Conservation (phyloP, 179 eudicot genomes). For the Pouteria campechiana region DNA sequence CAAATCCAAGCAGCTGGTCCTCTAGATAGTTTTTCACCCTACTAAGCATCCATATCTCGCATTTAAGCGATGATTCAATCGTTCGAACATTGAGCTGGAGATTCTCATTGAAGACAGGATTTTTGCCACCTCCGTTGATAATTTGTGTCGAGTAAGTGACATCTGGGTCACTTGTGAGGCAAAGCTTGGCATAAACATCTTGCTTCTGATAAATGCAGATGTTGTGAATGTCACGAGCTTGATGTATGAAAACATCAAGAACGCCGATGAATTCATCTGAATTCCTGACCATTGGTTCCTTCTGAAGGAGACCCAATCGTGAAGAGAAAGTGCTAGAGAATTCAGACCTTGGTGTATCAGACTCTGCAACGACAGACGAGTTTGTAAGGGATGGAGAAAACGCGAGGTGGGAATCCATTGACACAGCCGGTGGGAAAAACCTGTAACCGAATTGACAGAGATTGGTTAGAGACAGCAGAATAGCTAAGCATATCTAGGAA, state of each 20-base stretch:
- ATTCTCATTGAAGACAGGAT: constrained; percentile 70
- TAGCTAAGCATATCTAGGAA: too few relatives aligned
- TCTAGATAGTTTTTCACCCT: constrained; percentile 85
- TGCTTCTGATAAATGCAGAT: constrained; percentile 86
- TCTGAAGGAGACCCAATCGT: too few relatives aligned
- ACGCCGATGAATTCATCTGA: constrained; percentile 39
- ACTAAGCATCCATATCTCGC: constrained; percentile 96
- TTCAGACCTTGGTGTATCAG: constrained; percentile 44
- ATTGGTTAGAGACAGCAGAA: too few relatives aligned
- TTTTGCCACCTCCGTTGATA: constrained; percentile 83
- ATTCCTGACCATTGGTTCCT: constrained; percentile 21
- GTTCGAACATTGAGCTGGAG: constrained; percentile 44
- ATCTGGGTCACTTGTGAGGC: constrained; percentile 65
- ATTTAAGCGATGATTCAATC: constrained; percentile 59
- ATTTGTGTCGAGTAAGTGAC: constrained; percentile 59
- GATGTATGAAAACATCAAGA: constrained; percentile 61
- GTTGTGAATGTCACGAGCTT: constrained; percentile 81
- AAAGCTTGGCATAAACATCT: constrained; percentile 84
- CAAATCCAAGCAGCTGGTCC: constrained; percentile 85
- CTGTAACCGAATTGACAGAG: too few relatives aligned
- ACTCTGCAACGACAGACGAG: constrained; percentile 34
- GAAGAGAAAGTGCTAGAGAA: constrained; percentile 12
- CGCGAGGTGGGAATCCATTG: constrained; percentile 97
- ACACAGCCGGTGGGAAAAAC: too few relatives aligned
- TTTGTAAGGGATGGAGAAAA: constrained; percentile 82